Base-by-base conservation (phyloP, 352 stramenopile genomes). In the Phytophthora tentaculata region DNA sequence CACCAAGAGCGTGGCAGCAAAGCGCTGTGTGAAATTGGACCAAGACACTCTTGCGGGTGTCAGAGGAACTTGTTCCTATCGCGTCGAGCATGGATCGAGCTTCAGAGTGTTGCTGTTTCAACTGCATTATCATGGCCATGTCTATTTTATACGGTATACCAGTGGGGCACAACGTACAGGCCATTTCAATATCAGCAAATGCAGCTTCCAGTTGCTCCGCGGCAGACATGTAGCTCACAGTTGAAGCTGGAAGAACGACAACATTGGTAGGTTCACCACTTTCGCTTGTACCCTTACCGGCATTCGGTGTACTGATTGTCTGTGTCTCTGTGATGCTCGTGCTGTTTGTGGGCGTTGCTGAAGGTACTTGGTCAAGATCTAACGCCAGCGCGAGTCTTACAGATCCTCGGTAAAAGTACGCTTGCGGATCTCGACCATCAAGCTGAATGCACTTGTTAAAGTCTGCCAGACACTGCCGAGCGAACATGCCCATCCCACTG, bases 131-230 rank as follows among this genome's bases (percentile, higher is more conserved):
- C 84, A 93, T 93, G 10, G 80, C 86, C 77, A 93, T 85, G 13
- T 83, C 83, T 32, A 89, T 77, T 43, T 91, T 73, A 22, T 90
- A 92, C 26, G 80, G 72, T 28, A 69, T 62, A 0, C 63, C 62
- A 12, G 26, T 81, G 3, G 83, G 76, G 5, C 70, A 73, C 12
- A 91, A 59, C 9, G 70, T 83, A 64, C 80, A 91, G n/a, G 86
- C 86, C 80, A 91, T 90, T 56, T 93, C 84, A 22, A 93, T 87
- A 55, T 95, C 86, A 5, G 74, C 81, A 44, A 91, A 90, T 22
- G 84, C 78, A 12, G 86, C 84, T 24, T 91, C 80, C 2, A 93
- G 77, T 47, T 94, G 84, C 26, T 95, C 65, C 9, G 65, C 63
- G 19, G 64, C 49, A 28, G 61, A 67, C 54, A 78, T 63, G 29